Percentiles rank a stretch among this genome's conserved stretches.
Evolutionary conservation across 345 rosid species (phyloP).

Genomic region (Viola odorata): DNA sequence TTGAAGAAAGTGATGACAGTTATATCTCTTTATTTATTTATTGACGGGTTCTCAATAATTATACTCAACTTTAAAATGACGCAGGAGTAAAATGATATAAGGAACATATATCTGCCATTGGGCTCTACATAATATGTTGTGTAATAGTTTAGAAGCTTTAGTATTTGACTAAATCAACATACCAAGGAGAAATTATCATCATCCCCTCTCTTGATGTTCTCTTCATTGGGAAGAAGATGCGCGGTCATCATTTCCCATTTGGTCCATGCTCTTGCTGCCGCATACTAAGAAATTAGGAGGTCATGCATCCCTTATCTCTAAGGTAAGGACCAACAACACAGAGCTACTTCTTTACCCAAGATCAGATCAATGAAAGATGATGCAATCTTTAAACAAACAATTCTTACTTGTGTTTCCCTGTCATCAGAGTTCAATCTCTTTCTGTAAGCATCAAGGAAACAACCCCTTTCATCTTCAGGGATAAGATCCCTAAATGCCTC

Average conservation of each 20-base stretch:
- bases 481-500: constrained; percentile 89
- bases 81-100: too few species aligned
- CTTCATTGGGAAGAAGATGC: constrained; percentile 74
- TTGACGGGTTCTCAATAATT: background rate
- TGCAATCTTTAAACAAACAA: background rate
- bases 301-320: background rate
- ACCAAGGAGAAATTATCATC: constrained; percentile 88
- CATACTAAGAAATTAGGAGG: constrained; percentile 47
- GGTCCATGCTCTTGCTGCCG: constrained; percentile 96
- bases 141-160: too few species aligned
- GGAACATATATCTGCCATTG: too few species aligned
- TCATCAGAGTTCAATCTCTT: constrained; percentile 70
- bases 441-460: constrained; percentile 66
- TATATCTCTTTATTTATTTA: too few species aligned
- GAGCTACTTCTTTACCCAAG: background rate
- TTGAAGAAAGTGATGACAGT: background rate
- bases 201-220: constrained; percentile 73
- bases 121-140: too few species aligned
- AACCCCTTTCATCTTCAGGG: constrained; percentile 73
- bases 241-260: constrained; percentile 99
- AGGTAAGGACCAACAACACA: background rate
- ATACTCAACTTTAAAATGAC: too few species aligned
- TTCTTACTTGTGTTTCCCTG: constrained; percentile 75
- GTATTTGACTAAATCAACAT: constrained; percentile 15
- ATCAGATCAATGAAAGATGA: background rate